These are phyloP conservation scores for Pleurotus sapidus DNA, from an alignment of 768 basidiomycete genomes.

Conservation along the genomic window DNA sequence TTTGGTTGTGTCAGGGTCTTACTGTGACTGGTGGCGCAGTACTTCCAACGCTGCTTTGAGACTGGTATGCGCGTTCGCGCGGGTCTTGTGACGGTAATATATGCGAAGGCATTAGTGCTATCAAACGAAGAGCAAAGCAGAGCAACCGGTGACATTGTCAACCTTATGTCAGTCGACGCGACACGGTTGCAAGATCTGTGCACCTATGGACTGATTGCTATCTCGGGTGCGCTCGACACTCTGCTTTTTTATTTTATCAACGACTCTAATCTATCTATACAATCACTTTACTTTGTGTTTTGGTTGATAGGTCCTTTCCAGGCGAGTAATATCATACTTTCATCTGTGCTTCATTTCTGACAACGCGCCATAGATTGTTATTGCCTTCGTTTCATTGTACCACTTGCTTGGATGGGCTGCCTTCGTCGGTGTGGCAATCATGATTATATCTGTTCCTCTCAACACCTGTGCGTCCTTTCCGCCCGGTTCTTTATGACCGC, in stretches of 20 bases:
- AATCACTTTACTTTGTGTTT: neutral
- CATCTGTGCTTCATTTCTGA: neutral
- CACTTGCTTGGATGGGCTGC: slow-evolving; percentile 89
- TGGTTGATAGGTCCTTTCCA: slow-evolving; percentile 11
- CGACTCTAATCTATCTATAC: neutral
- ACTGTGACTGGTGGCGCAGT: slow-evolving; percentile 38
- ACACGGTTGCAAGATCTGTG: slow-evolving; percentile 78
- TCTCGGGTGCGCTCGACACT: slow-evolving; percentile 52
- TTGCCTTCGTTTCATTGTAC: slow-evolving; percentile 91
- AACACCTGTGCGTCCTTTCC: slow-evolving; percentile 46
- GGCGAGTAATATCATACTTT: slow-evolving; percentile 1
- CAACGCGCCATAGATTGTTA: slow-evolving; percentile 50
- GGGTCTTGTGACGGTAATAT: slow-evolving; percentile 83
- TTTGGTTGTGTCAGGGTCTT: neutral
- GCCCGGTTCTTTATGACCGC: neutral
- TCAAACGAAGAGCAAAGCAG: slow-evolving; percentile 79
- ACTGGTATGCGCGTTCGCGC: slow-evolving; percentile 92
- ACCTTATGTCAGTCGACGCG: slow-evolving; percentile 88
- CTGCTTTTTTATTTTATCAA: neutral
- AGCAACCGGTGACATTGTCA: slow-evolving; percentile 90
- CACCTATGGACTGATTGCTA: slow-evolving; percentile 77
- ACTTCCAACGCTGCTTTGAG: slow-evolving; percentile 81
- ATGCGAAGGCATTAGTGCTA: slow-evolving; percentile 81
- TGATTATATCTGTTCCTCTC: slow-evolving; percentile 78
- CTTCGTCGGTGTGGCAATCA: slow-evolving; percentile 85